Evolutionary conservation across 305 asterid genomes (phyloP), one percentile per base, ranked within the genome.

Genomic region (Fraxinus latifolia): DNA sequence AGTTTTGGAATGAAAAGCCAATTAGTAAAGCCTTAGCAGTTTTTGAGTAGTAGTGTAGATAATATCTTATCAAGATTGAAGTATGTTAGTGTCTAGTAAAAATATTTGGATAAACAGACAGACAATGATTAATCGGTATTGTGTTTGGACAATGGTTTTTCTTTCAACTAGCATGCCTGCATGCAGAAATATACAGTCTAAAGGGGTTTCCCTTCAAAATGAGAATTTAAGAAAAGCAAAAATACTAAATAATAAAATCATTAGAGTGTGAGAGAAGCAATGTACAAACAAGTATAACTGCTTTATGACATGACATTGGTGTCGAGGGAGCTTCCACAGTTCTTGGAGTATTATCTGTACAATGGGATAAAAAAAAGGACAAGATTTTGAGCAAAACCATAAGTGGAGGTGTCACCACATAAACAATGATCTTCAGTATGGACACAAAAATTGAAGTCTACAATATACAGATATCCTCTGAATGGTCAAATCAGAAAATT

Each of bases 271-370:
- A 89, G 90, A 84, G 77, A 85, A 88, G 93, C 87, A 85, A 90
- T 93, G 97, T 89, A 96, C 99, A 94, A 91, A 96, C 99, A 96
- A 96, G 96, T 88, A 96, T 91, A 91, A 93, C 90, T 83, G 97
- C 94, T 96, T 90, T 93, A 85, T 87, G 84, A 80, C 96, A 82
- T 83, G 93, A 83, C 80, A 85, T 88, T 91, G 87, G 85, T 36
- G 89, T 80, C 58, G 88, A 84, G 73, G 89, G 87, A 82, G 89
- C 93, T 85, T 93, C 97, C 90, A 85, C 88, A 58, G 79, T 87
- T 87, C 88, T 87, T 86, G 91, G 85, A 87, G 89, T 42, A 80
- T 75, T 82, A 89, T 87, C 99, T 95, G 93, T 90, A 86, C 86
- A 83, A 76, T 29, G 34, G 65, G 55, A 42, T n/a, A 77, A 81